phyloP scores from a whole-genome alignment of 176 grass and related monocot genomes.

The Cenchrus americanus region DNA sequence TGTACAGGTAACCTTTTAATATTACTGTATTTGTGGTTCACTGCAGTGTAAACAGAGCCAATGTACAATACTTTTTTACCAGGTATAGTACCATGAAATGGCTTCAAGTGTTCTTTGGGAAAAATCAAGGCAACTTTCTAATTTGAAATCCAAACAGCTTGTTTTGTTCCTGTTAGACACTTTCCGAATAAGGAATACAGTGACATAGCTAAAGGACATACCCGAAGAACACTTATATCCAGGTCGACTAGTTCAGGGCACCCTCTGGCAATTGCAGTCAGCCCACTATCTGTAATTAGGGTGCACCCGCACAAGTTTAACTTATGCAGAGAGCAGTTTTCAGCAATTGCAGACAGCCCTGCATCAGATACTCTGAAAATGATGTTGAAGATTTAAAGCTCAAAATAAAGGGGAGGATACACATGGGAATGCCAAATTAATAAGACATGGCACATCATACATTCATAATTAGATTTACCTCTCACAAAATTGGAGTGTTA shows the following conservation, averaged over 20 bases:
- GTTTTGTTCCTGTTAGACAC: neutral
- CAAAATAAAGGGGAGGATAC: neutral
- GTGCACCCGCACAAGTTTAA: slow-evolving; percentile 75
- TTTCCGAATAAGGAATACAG: neutral
- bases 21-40: neutral
- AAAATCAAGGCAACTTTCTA: neutral
- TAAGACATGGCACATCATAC: neutral
- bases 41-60: neutral
- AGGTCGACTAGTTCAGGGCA: slow-evolving; percentile 77
- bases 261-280: slow-evolving; percentile 73
- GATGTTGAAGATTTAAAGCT: slow-evolving; percentile 11
- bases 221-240: slow-evolving; percentile 79
- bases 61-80: neutral
- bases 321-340: slow-evolving; percentile 67
- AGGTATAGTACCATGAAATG: neutral
- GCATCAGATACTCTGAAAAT: slow-evolving; percentile 71
- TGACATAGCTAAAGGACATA: slow-evolving; percentile 31
- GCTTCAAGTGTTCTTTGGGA: neutral
- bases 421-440: neutral
- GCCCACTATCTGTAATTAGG: slow-evolving; percentile 72
- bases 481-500: slow-evolving; percentile 82
- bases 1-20: slow-evolving; percentile 6
- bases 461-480: slow-evolving; percentile 52
- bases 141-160: neutral
- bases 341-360: slow-evolving; percentile 67